A percentile compares a stretch with the other conserved stretches of the same genome.
Conservation (phyloP, 2,329 filamentous ascomycete species). For the Akanthomyces muscarius region DNA sequence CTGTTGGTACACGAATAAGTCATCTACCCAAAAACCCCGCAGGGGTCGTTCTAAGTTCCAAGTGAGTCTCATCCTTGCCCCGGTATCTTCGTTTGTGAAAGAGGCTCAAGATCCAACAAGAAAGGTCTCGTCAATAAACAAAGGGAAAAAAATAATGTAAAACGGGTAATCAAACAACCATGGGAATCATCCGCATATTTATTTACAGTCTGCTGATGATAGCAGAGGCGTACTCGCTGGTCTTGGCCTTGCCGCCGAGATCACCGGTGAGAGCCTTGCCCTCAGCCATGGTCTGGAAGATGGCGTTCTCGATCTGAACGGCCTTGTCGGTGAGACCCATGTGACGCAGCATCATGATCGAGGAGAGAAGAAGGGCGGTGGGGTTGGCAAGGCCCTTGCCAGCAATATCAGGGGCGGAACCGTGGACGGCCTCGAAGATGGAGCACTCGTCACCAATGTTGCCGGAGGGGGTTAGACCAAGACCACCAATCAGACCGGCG, state of each 20-base stretch:
- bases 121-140: conserved; percentile 12
- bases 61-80: neutral
- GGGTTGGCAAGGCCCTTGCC: conserved; percentile 96
- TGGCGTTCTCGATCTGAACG: conserved; percentile 84
- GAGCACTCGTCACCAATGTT: conserved; percentile 99
- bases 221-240: conserved; percentile 84
- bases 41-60: neutral
- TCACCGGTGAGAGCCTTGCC: conserved; percentile 96
- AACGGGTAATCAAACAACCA: conserved; percentile 17
- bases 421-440: conserved; percentile 99
- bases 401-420: conserved; percentile 92
- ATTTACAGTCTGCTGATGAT: conserved; percentile 71
- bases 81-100: neutral
- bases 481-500: conserved; percentile 94
- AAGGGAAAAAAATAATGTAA: conserved; percentile 9
- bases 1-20: conserved; percentile 17
- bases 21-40: conserved; percentile 14
- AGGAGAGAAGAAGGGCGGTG: conserved; percentile 88
- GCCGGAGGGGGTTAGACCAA: conserved; percentile 93
- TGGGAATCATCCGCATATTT: conserved; percentile 7
- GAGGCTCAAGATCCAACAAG: neutral
- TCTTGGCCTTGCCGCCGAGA: conserved; percentile 94
- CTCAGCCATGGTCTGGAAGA: conserved; percentile 91
- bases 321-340: conserved; percentile 89
- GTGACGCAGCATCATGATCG: conserved; percentile 99